Evolutionary conservation across 2,329 filamentous ascomycete species (phyloP).

Genomic region (Hymenoscyphus repandus): DNA sequence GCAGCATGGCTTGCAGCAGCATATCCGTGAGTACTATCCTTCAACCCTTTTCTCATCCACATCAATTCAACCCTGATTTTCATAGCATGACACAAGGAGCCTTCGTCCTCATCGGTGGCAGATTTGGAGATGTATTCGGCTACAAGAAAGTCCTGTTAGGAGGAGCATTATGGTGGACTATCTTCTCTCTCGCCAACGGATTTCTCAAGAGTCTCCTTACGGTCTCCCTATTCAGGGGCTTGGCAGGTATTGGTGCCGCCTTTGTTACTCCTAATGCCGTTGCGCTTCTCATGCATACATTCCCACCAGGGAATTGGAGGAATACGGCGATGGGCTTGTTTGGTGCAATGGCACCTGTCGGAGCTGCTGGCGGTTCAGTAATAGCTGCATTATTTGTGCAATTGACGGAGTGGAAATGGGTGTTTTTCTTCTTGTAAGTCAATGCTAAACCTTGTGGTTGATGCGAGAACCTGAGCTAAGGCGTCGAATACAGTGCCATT

Average conservation of each 20-base stretch:
- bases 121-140: slow-evolving; percentile 45
- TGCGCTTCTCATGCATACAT: slow-evolving; percentile 40
- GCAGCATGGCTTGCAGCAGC: background rate
- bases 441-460: background rate
- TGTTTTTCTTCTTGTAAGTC: background rate
- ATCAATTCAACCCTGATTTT: background rate
- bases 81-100: slow-evolving; percentile 40
- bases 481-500: too few species aligned
- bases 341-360: slow-evolving; percentile 40
- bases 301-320: slow-evolving; percentile 39
- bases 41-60: background rate
- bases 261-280: slow-evolving; percentile 46
- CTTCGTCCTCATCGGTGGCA: slow-evolving; percentile 45
- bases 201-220: background rate
- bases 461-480: too few species aligned
- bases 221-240: slow-evolving; percentile 37
- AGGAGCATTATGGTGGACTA: slow-evolving; percentile 38
- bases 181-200: slow-evolving; percentile 29
- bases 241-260: slow-evolving; percentile 44
- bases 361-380: slow-evolving; percentile 25
- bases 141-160: slow-evolving; percentile 41
- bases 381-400: background rate
- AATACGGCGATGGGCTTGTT: slow-evolving; percentile 41
- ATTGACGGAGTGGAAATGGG: background rate
- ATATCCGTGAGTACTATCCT: background rate